phyloP scores from a whole-genome alignment of 768 basidiomycete genomes.

The Lepiota venenata region DNA sequence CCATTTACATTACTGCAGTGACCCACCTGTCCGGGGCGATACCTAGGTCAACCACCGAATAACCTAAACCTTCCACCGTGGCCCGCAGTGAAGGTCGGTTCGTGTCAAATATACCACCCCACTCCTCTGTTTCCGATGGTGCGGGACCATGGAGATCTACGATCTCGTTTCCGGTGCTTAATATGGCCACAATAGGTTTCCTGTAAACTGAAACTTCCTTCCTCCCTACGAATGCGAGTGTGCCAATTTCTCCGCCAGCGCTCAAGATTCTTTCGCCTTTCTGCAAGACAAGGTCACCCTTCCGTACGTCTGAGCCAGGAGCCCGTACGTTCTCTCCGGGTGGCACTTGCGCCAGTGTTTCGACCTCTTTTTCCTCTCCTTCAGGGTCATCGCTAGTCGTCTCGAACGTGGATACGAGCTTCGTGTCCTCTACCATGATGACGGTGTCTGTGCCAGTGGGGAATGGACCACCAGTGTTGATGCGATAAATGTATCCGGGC shows the following conservation, averaged over 20 bases:
- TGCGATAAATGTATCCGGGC: conserved; percentile 56
- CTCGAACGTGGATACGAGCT: conserved; percentile 52
- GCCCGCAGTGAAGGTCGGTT: conserved; percentile 80
- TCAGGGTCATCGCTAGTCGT: conserved; percentile 31
- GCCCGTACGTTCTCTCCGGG: conserved; percentile 68
- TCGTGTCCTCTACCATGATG: conserved; percentile 93
- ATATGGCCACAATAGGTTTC: conserved; percentile 73
- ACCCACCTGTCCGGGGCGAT: conserved; percentile 73
- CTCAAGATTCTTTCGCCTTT: conserved; percentile 58
- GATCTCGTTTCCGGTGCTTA: conserved; percentile 88
- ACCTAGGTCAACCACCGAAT: conserved; percentile 75
- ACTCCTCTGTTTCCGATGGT: conserved; percentile 32
- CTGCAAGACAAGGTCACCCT: conserved; percentile 64
- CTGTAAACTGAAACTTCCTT: conserved; percentile 65
- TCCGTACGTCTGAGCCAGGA: conserved; percentile 70
- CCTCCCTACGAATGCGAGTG: conserved; percentile 74
- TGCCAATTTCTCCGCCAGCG: conserved; percentile 81
- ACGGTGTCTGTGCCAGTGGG: conserved; percentile 74
- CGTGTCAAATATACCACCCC: conserved; percentile 82
- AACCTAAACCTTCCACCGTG: conserved; percentile 68
- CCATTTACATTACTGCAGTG: not conserved
- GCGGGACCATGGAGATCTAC: conserved; percentile 51
- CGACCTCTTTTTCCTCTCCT: conserved; percentile 70
- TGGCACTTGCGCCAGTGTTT: conserved; percentile 59
- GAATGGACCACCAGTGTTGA: conserved; percentile 85